Evolutionary conservation across 2,329 filamentous ascomycete genomes (phyloP).

Genomic region (Curvularia lunata): DNA sequence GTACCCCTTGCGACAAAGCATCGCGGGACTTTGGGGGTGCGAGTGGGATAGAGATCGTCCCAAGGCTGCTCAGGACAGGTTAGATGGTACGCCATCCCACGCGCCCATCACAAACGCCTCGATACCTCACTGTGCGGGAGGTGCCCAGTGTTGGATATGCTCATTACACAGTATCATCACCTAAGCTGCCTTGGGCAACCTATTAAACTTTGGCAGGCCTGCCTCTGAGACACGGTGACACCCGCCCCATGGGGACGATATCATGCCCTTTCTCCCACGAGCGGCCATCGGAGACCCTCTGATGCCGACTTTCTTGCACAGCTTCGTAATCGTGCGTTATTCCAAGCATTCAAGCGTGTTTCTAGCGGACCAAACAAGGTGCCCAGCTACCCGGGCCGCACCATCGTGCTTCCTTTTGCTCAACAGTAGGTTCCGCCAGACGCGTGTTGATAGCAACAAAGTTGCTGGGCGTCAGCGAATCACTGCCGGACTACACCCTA

Average conservation of each 20-base stretch:
- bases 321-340: not conserved
- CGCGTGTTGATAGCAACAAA: not conserved
- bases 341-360: not conserved
- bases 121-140: conserved; percentile 6
- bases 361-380: not conserved
- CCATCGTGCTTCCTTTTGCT: not conserved
- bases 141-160: not conserved
- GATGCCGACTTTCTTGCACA: not conserved
- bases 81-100: conserved; percentile 15
- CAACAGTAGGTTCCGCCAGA: not conserved
- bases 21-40: conserved; percentile 6
- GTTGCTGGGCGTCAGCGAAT: not conserved
- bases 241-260: not conserved
- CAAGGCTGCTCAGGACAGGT: conserved; percentile 9
- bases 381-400: not conserved
- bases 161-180: conserved; percentile 1
- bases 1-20: conserved; percentile 7
- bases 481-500: not conserved
- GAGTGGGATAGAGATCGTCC: conserved; percentile 8
- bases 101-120: conserved; percentile 9
- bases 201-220: conserved; percentile 7
- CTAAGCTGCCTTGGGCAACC: not conserved
- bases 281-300: not conserved
- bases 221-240: not conserved
- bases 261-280: not conserved